phyloP scores from a whole-genome alignment of 2,329 filamentous ascomycete species.

The Dactylellina sp. region DNA sequence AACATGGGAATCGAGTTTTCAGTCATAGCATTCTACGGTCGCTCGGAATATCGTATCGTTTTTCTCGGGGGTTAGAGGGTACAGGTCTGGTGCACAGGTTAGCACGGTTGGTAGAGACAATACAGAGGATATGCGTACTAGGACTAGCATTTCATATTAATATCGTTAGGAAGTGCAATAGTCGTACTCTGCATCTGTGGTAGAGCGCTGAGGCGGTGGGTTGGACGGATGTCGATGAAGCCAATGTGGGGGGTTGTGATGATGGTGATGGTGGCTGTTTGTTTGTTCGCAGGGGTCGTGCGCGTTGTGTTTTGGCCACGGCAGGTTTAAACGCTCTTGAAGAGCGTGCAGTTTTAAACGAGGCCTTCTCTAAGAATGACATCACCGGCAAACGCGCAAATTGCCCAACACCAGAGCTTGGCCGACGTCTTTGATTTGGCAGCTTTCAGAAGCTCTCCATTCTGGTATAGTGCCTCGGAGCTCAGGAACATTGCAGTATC shows the following conservation, averaged over 20 bases:
- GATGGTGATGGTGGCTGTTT: constrained; percentile 46
- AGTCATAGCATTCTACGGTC: constrained; percentile 49
- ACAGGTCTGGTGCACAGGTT: constrained; percentile 1
- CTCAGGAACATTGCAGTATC: no score
- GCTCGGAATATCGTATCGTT: constrained; percentile 31
- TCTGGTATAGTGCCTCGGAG: no score
- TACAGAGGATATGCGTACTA: background rate
- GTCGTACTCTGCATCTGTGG: background rate
- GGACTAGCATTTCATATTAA: background rate
- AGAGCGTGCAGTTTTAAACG: constrained; percentile 2
- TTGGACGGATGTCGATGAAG: constrained; percentile 48
- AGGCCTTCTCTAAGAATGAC: constrained; percentile 6
- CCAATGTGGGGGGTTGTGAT: constrained; percentile 45
- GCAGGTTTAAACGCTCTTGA: constrained; percentile 15
- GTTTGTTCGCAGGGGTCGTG: constrained; percentile 18
- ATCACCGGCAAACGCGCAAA: constrained; percentile 7
- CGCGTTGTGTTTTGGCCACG: constrained; percentile 16
- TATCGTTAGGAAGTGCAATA: no score
- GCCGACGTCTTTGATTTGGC: no score
- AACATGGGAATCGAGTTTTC: constrained; percentile 22
- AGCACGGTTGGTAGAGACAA: background rate
- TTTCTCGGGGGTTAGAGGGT: constrained; percentile 25
- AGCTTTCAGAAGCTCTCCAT: no score
- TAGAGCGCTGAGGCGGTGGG: background rate
- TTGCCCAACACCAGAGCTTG: no score